Evolutionary conservation across 163 green algal genomes (phyloP).

Genomic region (Chlorella variabilis): DNA sequence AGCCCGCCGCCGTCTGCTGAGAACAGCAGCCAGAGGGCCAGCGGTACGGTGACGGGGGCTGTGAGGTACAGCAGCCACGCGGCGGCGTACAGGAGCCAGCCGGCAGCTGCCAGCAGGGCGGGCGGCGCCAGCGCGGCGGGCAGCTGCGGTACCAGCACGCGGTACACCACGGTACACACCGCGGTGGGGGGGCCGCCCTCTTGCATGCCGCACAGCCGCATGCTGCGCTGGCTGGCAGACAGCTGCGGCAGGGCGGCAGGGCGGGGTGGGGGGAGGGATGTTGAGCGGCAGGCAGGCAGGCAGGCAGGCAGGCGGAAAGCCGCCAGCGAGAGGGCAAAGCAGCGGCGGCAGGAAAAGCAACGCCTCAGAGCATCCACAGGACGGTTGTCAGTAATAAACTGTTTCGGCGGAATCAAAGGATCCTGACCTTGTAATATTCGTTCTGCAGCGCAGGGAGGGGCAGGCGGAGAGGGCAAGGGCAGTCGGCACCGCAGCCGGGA

Average conservation of each 20-base stretch:
- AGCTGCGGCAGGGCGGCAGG: conserved; percentile 17
- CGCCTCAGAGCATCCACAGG: too few relatives aligned
- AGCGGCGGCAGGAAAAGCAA: too few relatives aligned
- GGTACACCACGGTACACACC: not conserved
- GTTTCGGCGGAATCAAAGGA: too few relatives aligned
- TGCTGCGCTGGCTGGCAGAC: conserved; percentile 18
- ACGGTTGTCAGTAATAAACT: too few relatives aligned
- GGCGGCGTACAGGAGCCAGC: not conserved
- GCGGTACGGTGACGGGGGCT: conserved; percentile 2
- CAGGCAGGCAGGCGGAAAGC: not conserved
- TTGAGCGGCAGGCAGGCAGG: not conserved
- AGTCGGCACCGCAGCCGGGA: too few relatives aligned
- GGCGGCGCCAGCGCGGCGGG: conserved; percentile 14
- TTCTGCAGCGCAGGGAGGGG: not conserved
- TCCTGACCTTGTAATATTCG: conserved; percentile 38
- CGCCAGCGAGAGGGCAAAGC: too few relatives aligned
- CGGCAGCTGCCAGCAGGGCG: conserved; percentile 2
- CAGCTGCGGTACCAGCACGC: conserved; percentile 11
- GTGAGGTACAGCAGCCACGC: conserved; percentile 26
- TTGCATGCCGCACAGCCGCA: conserved; percentile 6
- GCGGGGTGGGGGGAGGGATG: not conserved
- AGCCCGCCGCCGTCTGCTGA: not conserved
- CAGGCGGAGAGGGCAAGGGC: too few relatives aligned
- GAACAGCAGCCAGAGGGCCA: conserved; percentile 15
- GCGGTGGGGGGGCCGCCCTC: not conserved